phyloP scores from a whole-genome alignment of 768 basidiomycete genomes.

The Rubroboletus pulcherrimus region DNA sequence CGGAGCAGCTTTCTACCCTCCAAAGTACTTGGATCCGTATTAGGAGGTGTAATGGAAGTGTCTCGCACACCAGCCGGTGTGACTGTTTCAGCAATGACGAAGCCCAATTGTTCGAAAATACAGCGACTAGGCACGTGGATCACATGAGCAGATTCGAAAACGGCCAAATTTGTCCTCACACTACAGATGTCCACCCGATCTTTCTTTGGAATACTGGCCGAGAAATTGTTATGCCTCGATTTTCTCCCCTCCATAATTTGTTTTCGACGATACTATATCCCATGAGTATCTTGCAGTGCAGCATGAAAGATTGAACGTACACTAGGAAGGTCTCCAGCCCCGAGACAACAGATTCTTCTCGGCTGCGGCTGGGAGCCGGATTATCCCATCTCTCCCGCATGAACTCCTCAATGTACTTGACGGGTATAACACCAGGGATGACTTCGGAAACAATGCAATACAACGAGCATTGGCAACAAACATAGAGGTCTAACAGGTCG shows the following conservation, averaged over 20 bases:
- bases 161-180: slow-evolving; percentile 42
- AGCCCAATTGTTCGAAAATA: slow-evolving; percentile 43
- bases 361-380: slow-evolving; percentile 52
- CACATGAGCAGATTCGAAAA: slow-evolving; percentile 10
- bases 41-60: slow-evolving; percentile 50
- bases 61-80: slow-evolving; percentile 34
- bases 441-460: slow-evolving; percentile 67
- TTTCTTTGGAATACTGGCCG: slow-evolving; percentile 57
- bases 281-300: neutral
- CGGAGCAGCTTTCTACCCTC: slow-evolving; percentile 63
- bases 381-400: slow-evolving; percentile 55
- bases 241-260: slow-evolving; percentile 68
- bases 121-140: slow-evolving; percentile 28
- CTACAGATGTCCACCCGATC: slow-evolving; percentile 58
- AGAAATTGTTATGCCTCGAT: slow-evolving; percentile 49
- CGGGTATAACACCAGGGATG: slow-evolving; percentile 71
- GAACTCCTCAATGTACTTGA: slow-evolving; percentile 59
- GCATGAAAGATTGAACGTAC: slow-evolving; percentile 40
- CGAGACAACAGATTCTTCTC: slow-evolving; percentile 50
- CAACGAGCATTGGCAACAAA: slow-evolving; percentile 82
- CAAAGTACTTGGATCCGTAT: slow-evolving; percentile 43
- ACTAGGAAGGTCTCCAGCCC: slow-evolving; percentile 64
- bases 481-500: slow-evolving; percentile 67
- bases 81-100: slow-evolving; percentile 25
- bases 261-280: slow-evolving; percentile 65